Evolutionary conservation across 345 rosid species (phyloP).

Genomic region (Luvunga scandens): DNA sequence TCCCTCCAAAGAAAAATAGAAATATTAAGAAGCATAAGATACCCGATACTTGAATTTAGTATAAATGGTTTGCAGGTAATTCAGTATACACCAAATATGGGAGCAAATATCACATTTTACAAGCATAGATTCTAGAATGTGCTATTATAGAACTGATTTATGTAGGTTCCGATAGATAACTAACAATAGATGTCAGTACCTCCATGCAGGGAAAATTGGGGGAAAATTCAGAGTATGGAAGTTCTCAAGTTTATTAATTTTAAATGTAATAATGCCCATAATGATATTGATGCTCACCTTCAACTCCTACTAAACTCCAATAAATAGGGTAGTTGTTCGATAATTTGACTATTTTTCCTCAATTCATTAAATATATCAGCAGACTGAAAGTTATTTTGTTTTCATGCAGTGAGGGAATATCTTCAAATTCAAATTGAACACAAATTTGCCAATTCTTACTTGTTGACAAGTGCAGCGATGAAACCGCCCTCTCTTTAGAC

Average conservation of each 20-base stretch:
- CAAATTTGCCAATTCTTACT: neutral
- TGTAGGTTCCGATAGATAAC: neutral
- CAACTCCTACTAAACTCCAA: conserved; percentile 25
- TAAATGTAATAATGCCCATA: neutral
- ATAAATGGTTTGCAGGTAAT: neutral
- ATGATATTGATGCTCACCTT: conserved; percentile 2
- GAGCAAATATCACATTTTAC: neutral
- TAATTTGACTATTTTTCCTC: neutral
- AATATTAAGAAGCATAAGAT: neutral
- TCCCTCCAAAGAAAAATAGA: neutral
- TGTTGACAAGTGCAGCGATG: too few relatives aligned
- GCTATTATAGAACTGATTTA: neutral
- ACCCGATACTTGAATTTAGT: neutral
- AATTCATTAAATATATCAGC: neutral
- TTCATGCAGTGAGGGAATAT: neutral
- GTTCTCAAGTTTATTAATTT: neutral
- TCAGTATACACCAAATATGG: neutral
- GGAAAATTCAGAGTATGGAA: neutral
- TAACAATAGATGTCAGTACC: neutral
- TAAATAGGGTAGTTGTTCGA: conserved; percentile 41
- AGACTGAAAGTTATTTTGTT: neutral
- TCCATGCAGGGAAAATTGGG: too few relatives aligned
- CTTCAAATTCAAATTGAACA: neutral
- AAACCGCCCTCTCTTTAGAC: neutral
- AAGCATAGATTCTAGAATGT: neutral